A percentile compares a stretch with the other conserved stretches of the same genome.
These are phyloP conservation scores for Termitomyces sp. DNA, from an alignment of 768 basidiomycete species.

Conservation along the genomic window DNA sequence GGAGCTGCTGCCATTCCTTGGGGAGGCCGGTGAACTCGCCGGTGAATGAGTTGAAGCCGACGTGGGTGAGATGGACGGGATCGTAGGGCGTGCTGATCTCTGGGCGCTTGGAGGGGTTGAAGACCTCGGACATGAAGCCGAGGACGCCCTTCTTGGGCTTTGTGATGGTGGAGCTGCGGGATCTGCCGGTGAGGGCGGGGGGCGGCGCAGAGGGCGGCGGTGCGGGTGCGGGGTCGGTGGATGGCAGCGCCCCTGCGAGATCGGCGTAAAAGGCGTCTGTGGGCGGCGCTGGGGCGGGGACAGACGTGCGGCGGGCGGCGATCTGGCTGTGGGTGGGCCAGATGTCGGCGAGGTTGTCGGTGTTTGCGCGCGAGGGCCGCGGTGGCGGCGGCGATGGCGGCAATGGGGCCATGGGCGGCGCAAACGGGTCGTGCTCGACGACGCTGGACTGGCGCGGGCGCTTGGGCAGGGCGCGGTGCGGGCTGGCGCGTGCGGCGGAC, in stretches of 20 bases:
- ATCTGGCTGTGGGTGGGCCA: slow-evolving; percentile 40
- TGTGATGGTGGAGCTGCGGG: slow-evolving; percentile 42
- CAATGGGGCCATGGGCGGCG: slow-evolving; percentile 27
- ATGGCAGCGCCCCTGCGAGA: slow-evolving; percentile 35
- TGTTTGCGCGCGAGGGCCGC: slow-evolving; percentile 81
- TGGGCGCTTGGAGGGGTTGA: slow-evolving; percentile 68
- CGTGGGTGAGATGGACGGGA: slow-evolving; percentile 98
- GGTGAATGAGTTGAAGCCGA: slow-evolving; percentile 97
- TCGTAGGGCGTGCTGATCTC: slow-evolving; percentile 99
- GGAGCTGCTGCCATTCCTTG: slow-evolving; percentile 97
- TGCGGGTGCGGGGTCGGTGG: neutral
- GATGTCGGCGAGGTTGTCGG: slow-evolving; percentile 73
- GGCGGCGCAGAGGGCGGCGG: slow-evolving; percentile 2
- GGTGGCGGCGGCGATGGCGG: slow-evolving; percentile 51
- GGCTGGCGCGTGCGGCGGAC: slow-evolving; percentile 20
- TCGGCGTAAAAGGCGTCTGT: slow-evolving; percentile 35
- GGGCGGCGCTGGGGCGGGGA: slow-evolving; percentile 32
- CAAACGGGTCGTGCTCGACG: slow-evolving; percentile 55
- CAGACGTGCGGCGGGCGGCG: slow-evolving; percentile 46
- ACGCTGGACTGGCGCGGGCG: slow-evolving; percentile 48
- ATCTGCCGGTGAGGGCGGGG: slow-evolving; percentile 23
- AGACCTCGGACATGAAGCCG: slow-evolving; percentile 64
- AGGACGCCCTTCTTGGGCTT: slow-evolving; percentile 67
- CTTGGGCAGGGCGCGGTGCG: slow-evolving; percentile 53
- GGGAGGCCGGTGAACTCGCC: slow-evolving; percentile 98